phyloP scores from a whole-genome alignment of 164 flowering plant genomes.

The Akebia trifoliata region DNA sequence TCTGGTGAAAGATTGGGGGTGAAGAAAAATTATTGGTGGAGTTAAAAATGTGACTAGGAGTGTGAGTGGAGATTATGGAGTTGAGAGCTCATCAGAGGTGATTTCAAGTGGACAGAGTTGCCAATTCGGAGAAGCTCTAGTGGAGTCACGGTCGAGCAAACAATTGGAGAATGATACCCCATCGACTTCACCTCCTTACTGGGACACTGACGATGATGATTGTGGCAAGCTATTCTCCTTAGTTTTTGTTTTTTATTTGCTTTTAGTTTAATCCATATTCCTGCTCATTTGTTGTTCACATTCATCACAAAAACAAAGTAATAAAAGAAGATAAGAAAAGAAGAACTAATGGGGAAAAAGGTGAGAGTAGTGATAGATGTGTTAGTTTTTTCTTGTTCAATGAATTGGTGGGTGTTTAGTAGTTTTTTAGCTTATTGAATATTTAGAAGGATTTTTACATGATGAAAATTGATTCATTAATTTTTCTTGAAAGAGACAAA shows the following conservation, averaged over 20 bases:
- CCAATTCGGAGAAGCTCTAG: constrained; percentile 39
- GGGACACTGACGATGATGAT: constrained; percentile 46
- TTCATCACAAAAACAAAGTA: neutral
- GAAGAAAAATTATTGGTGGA: constrained; percentile 16
- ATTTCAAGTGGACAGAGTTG: constrained; percentile 32
- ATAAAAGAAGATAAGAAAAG: neutral
- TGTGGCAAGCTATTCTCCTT: constrained; percentile 25
- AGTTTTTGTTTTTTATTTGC: neutral
- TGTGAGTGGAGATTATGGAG: constrained; percentile 29
- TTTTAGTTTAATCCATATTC: neutral
- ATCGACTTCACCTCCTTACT: constrained; percentile 49
- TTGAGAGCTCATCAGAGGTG: constrained; percentile 33
- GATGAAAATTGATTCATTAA: neutral
- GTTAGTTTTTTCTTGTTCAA: constrained; percentile 2
- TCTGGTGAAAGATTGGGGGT: constrained; percentile 16
- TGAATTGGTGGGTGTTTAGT: too few species aligned
- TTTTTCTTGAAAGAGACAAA: too few species aligned
- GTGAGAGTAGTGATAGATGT: neutral
- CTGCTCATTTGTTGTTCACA: neutral
- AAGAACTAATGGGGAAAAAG: too few species aligned
- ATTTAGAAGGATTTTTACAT: neutral
- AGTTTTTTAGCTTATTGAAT: constrained; percentile 6
- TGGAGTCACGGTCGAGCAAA: constrained; percentile 47
- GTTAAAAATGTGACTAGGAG: constrained; percentile 38
- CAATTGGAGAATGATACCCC: constrained; percentile 52